Base-by-base conservation (phyloP, 352 stramenopile species). In the Elongisporangium prolatum region DNA sequence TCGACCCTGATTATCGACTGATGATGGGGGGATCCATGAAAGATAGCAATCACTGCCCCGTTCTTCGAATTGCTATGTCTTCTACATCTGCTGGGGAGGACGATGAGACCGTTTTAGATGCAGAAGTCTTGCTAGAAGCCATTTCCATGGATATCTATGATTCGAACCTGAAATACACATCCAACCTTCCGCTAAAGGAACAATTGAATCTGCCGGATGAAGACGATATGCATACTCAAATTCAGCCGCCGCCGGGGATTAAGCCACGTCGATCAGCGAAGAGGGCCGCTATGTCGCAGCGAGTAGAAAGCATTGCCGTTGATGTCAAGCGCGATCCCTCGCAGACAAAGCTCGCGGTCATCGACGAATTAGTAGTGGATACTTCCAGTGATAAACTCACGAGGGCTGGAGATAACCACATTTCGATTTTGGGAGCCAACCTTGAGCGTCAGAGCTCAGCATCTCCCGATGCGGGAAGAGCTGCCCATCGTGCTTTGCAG, bases 81-180 rank as follows among this genome's bases (percentile, higher is more conserved):
- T 83, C 84, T 9, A 90, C 80, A 16, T 83, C 84, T 11, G 77
- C 74, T 22, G 75, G 71, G 53, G 77, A 89, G 28, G 63, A 59
- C 21, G 76, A 87, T 25, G 74, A 76, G 63, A 82, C 63, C 16
- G 75, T 81, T 47, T 40, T 85, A 18, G 84, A 93, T 44, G 76
- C 84, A 0, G 86, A 95, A 63, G 83, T 95, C 9, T 56, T 95
- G 2, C 50, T 95, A 11, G 86, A 95, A 67, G 86, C 86, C 2
- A 95, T 95, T 49, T 86, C 86, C 14, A 91, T 88, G 71, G 83
- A 93, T 57, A 89, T 95, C 57, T 95, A 80, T 76, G 78, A 89
- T 52, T 83, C 80, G 11, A 85, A 88, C 21, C 69, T 94, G 44
- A 93, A 93, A 68, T 93, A 92, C 55, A 81, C 77, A 17, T 92